Evolutionary conservation across 2,329 filamentous ascomycete genomes (phyloP), one percentile per base, ranked within the genome.

Genomic region (Metarhizium rileyi): DNA sequence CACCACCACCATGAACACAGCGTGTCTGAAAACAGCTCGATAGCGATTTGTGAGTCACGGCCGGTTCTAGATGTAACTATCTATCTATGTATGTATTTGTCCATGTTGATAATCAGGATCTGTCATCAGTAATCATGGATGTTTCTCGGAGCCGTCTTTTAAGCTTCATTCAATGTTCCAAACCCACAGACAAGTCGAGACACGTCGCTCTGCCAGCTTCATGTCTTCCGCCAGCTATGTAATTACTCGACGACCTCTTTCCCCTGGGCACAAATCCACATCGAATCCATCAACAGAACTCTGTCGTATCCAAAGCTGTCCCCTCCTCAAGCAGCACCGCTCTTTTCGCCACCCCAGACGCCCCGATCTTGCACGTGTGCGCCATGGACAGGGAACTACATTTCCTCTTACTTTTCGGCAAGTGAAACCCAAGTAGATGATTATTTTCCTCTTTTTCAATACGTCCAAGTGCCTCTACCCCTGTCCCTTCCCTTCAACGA

Each of bases 1-100:
- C 72, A 76, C 55, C 74, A 78, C 55, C 72, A 76, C 65, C 73
- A 77, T 4, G 75, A 73, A 51, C 76, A 79, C 35, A 75, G 63
- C 6, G 73, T 66, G 58, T 78, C 76, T 35, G 71, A 63, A 55
- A 76, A 72, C 43, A 76, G 62, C 44, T 75, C 70, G 51, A 78
- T 68, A 36, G 52, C n/a, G n/a, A n/a, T n/a, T n/a, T 2, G 52
- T 30, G 26, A 52, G 25, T 16, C 50, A 10, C 55, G n/a, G n/a
- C n/a, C n/a, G n/a, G n/a, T n/a, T n/a, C n/a, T n/a, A n/a, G n/a
- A n/a, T n/a, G n/a, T n/a, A n/a, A n/a, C n/a, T n/a, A n/a, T n/a
- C n/a, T n/a, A n/a, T n/a, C n/a, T n/a, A n/a, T n/a, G n/a, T n/a
- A n/a, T 33, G 12, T 16, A 16, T 33, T 33, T 33, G 30, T 12